Evolutionary conservation across 306 rosid species (phyloP).

Genomic region (Delonix regia): DNA sequence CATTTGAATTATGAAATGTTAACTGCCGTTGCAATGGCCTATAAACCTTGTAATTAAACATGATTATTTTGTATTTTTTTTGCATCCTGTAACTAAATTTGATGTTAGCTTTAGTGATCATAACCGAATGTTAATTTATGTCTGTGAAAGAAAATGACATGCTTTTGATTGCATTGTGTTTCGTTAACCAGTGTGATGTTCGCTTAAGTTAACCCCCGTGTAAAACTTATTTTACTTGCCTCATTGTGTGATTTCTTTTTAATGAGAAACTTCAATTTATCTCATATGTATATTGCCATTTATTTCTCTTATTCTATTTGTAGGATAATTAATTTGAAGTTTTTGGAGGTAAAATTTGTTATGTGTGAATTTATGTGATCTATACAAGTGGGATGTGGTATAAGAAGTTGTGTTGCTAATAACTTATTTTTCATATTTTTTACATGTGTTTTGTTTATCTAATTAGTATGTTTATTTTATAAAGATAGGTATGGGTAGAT

Average conservation of each 20-base stretch:
- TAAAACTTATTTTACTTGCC: no score
- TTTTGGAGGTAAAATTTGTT: neutral
- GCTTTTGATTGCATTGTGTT: neutral
- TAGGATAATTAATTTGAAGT: neutral
- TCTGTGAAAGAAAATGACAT: neutral
- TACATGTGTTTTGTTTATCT: no score
- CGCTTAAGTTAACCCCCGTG: no score
- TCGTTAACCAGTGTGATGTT: neutral
- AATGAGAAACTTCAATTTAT: neutral
- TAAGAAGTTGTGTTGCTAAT: no score
- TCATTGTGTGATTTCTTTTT: neutral
- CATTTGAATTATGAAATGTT: neutral
- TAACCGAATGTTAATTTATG: neutral
- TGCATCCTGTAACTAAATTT: neutral
- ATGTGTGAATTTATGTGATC: neutral
- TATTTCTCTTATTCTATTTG: neutral
- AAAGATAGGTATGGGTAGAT: no score
- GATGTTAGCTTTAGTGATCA: neutral
- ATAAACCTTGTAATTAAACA: neutral
- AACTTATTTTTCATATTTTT: no score
- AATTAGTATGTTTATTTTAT: no score
- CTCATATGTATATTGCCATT: neutral
- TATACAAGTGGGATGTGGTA: neutral
- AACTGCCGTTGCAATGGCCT: neutral
- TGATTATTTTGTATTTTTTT: neutral